phyloP scores from a whole-genome alignment of 352 stramenopile species.

The Globisporangium polare region DNA sequence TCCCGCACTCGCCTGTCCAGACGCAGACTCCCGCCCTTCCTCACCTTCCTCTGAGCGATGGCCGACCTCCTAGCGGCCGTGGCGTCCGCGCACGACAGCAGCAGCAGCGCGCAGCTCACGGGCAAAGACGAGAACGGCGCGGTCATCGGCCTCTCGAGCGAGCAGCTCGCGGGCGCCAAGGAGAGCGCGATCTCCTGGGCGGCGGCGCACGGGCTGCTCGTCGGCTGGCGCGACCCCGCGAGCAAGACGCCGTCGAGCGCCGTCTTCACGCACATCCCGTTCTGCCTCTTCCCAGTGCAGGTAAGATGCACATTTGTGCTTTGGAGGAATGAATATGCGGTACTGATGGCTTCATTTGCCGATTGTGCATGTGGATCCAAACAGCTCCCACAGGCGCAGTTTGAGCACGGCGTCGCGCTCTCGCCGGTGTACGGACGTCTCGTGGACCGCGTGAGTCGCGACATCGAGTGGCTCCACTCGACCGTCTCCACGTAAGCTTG shows the following conservation, averaged over 20 bases:
- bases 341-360: not conserved
- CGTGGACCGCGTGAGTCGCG: conserved; percentile 77
- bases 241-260: conserved; percentile 22
- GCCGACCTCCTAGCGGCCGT: conserved; percentile 43
- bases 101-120: not conserved
- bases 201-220: conserved; percentile 66
- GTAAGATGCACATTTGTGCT: conserved; percentile 9
- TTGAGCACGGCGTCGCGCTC: conserved; percentile 59
- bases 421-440: conserved; percentile 72
- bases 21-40: not conserved
- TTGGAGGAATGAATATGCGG: not conserved
- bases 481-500: conserved; percentile 41
- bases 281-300: conserved; percentile 67
- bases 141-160: conserved; percentile 33
- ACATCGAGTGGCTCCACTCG: conserved; percentile 74
- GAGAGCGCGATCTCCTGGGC: conserved; percentile 74
- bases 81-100: conserved; percentile 16
- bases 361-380: not conserved
- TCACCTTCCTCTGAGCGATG: not conserved
- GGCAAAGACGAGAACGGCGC: conserved; percentile 22
- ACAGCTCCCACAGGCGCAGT: conserved; percentile 49
- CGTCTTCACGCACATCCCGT: conserved; percentile 74
- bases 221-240: conserved; percentile 44
- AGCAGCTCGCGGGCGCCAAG: conserved; percentile 49
- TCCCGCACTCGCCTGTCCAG: too few species aligned